Evolutionary conservation across 2,329 filamentous ascomycete species (phyloP), one percentile per base, ranked within the genome.

Genomic region (Stagonosporopsis tanaceti): DNA sequence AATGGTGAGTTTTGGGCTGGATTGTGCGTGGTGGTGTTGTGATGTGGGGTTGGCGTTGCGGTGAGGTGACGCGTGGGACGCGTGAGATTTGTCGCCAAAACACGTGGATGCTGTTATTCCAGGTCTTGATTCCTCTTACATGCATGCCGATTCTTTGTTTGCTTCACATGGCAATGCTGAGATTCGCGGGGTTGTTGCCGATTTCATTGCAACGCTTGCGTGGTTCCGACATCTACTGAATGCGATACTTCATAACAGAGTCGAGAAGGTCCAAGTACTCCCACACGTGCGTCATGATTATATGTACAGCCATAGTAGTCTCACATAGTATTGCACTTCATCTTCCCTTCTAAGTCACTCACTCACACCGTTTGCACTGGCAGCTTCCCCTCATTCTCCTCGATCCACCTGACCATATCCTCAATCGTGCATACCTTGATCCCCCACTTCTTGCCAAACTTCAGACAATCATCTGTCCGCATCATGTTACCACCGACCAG

Each of bases 381-480:
- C 60, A 76, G 47, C 66, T 72, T 76, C 6, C 88, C 88, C 79
- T 93, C 89, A 37, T 83, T 88, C 81, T 87, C 88, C 77, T 95
- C 89, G 57, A 97, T 80, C 75, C 96, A 90, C 55, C 81, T 82
- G 27, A 94, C 89, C 78, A 99, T 78, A 78, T 94, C 93, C 74
- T 94, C 93, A 79, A 99, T 98, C 28, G 95, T 98, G 79, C 93
- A 96, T 57, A 96, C 92, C 81, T 90, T 95, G 67, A 99, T 81
- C 4, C 93, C 93, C 88, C 90, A 98, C 78, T 84, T 88, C 77
- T 87, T 87, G 27, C 93, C 95, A 83, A 99, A 99, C 47, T 83
- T 85, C 72, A 99, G 81, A 79, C 93, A 97, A 35, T 87, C 91
- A 80, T 97, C 92, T 62, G 92, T 87, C 66, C 93, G 82, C 87